Evolutionary conservation across 768 basidiomycete species (phyloP), one percentile per base, ranked within the genome.

Genomic region (Terana coerulea): DNA sequence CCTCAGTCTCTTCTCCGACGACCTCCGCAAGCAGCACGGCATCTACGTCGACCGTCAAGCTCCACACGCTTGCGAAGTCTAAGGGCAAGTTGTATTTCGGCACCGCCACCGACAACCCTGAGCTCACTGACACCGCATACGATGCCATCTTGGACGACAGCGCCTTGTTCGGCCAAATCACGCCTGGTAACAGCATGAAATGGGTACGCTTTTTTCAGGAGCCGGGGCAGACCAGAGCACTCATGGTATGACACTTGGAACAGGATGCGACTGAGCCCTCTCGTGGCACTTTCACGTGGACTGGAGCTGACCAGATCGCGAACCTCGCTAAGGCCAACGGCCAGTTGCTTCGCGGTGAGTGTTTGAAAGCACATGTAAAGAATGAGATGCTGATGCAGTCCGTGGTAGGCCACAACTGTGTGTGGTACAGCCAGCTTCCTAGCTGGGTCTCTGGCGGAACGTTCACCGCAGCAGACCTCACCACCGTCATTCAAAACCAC

Each of bases 221-320:
- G n/a, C n/a, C 19, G 11, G 7, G 31, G 6, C 25, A 5, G 25
- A 35, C 12, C 26, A 24, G 15, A 10, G 2, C 19, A n/a, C 15
- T 24, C 6, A 51, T 25, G 29, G 7, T 12, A 3, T 34, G n/a
- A 9, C 26, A 49, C 10, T 9, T 17, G 9, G 12, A 29, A 29
- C 49, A 80, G 78, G 77, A 78, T 53, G 74, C 76, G 0, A 80
- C 77, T 12, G 79, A 82, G 52, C 78, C 77, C 2, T 60, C 63
- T 3, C 75, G 68, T 19, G 76, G 75, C 19, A 62, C 59, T 1
- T 82, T 78, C 62, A 77, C 73, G 0, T 81, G 77, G 57, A 59
- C 68, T 1, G 60, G 57, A 12, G 79, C 75, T 8, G 79, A 81
- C 59, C 62, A 55, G 6, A 66, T 81, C 39, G 74, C 72, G 2